Evolutionary conservation across 169 alveolate genomes (phyloP), one percentile per base, ranked within the genome.

Genomic region (Eimeria mitis): DNA sequence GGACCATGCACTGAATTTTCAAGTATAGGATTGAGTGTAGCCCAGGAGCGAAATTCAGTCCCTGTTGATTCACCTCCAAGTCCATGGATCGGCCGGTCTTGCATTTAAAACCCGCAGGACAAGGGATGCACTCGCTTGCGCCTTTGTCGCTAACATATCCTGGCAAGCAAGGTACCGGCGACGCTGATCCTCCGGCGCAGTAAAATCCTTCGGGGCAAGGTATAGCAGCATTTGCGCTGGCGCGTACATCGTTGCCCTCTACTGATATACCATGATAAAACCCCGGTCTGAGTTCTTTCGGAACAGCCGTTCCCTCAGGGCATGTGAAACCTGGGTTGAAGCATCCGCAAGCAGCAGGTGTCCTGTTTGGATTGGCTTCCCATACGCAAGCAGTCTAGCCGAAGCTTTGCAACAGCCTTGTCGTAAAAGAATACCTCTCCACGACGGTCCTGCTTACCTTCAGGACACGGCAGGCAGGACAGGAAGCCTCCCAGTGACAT

Each of bases 201-300:
- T 87, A 87, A 87, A 87, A 87, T 63, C 92, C 92, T 63, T 87
- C 92, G 70, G 92, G 92, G 92, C 92, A 87, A 19, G 81, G 81
- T 68, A 40, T 42, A 49, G 63, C 79, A 76, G 71, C 65, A 63
- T 14, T 61, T 14, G 79, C 9, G 83, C 42, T 42, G 7, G 2
- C 37, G 37, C 81, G 49, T 37, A 87, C 49, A 28, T 56, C 78
- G 34, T 56, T 28, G 9, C 68, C 92, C 52, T 40, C 81, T 5
- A 8, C 44, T 14, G 81, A 40, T 5, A 37, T 87, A n/a, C 81
- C 65, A 31, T 49, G 81, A 23, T 87, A 87, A 31, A 87, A 87
- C 42, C 92, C 92, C 14, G 92, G 81, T 21, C 52, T 87, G n/a
- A 87, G 92, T 44, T 63, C 28, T 14, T 42, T 87, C 37, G 92